phyloP scores from a whole-genome alignment of 129 eudicot species.

The Flaveria linearis region DNA sequence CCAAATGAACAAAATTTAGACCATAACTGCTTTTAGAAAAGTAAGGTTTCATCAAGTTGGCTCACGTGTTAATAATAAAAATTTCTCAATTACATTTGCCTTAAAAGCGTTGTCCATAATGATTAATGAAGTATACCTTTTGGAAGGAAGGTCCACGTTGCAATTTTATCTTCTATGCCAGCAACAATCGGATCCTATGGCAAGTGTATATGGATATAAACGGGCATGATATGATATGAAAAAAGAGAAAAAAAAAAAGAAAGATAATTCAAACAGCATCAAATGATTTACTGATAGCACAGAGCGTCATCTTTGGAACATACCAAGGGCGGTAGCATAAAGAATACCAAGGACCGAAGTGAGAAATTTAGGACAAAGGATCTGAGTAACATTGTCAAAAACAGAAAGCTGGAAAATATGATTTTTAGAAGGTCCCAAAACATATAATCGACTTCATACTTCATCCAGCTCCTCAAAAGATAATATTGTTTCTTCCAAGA shows the following conservation, averaged over 20 bases:
- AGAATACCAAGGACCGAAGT: neutral
- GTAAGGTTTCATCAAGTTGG: neutral
- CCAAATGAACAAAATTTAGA: neutral
- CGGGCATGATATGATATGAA: neutral
- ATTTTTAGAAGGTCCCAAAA: neutral
- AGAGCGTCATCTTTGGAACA: neutral
- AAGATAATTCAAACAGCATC: neutral
- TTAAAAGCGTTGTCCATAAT: slow-evolving; percentile 10
- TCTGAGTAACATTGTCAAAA: neutral
- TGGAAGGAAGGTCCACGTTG: slow-evolving; percentile 98
- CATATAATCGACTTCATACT: neutral
- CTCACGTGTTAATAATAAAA: neutral
- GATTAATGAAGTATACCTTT: slow-evolving; percentile 53
- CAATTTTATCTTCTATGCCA: slow-evolving; percentile 89
- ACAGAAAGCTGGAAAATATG: neutral
- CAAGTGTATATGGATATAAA: slow-evolving; percentile 15
- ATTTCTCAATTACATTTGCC: neutral
- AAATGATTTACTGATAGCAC: slow-evolving; percentile 13
- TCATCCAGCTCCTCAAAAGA: neutral
- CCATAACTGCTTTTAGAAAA: neutral
- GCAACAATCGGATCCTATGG: slow-evolving; percentile 84
- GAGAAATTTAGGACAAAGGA: neutral
- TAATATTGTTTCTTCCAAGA: neutral
- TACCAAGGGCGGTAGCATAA: neutral
- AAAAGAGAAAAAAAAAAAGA: neutral